These are phyloP conservation scores for Craterostigma plantagineum DNA, from an alignment of 257 asterid species.

Conservation along the genomic window DNA sequence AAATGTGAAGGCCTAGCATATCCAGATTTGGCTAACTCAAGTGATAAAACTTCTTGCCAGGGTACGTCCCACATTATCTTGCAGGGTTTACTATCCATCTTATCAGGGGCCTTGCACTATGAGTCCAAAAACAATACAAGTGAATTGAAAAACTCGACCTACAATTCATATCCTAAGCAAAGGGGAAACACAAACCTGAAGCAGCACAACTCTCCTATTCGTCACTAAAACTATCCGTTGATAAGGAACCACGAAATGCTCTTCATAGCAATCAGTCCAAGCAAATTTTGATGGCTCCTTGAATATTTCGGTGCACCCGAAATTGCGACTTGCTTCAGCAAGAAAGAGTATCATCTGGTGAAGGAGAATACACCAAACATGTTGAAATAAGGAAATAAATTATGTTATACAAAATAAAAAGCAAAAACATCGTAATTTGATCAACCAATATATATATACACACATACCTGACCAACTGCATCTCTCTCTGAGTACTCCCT, in stretches of 20 bases:
- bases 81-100: slow-evolving; percentile 81
- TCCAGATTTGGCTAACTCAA: slow-evolving; percentile 93
- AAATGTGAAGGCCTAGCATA: slow-evolving; percentile 57
- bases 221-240: slow-evolving; percentile 80
- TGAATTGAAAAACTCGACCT: slow-evolving; percentile 10
- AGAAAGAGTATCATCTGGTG: slow-evolving; percentile 74
- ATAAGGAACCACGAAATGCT: slow-evolving; percentile 68
- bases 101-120: slow-evolving; percentile 63
- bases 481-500: slow-evolving; percentile 76
- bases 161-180: neutral
- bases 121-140: slow-evolving; percentile 9
- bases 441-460: neutral
- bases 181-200: slow-evolving; percentile 36
- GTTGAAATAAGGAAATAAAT: neutral
- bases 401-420: no score
- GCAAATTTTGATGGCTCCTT: slow-evolving; percentile 98
- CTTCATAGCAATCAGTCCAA: slow-evolving; percentile 79
- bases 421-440: neutral
- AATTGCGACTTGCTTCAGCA: slow-evolving; percentile 90
- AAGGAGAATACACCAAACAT: slow-evolving; percentile 2
- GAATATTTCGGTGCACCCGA: slow-evolving; percentile 92
- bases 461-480: slow-evolving; percentile 79
- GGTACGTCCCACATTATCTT: slow-evolving; percentile 96
- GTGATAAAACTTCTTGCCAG: slow-evolving; percentile 79
- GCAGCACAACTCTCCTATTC: slow-evolving; percentile 67